phyloP scores from a whole-genome alignment of 257 asterid species.

The Solanum rostratum region DNA sequence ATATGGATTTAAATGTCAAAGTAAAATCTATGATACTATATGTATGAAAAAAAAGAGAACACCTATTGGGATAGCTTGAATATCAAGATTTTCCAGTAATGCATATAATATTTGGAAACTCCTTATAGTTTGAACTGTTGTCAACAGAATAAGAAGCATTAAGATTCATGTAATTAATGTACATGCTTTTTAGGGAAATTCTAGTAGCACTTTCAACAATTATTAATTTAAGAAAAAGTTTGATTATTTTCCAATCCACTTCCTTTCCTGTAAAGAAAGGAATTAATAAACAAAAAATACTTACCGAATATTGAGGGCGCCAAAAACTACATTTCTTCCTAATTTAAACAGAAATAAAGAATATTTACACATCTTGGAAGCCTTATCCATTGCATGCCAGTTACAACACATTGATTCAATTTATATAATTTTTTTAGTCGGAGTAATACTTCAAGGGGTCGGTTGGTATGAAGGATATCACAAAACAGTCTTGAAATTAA shows the following conservation, averaged over 20 bases:
- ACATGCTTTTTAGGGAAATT: neutral
- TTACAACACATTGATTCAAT: neutral
- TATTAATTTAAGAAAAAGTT: neutral
- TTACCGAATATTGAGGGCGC: neutral
- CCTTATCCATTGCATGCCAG: neutral
- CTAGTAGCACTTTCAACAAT: neutral
- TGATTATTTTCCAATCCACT: neutral
- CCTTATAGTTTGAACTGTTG: neutral
- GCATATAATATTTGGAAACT: neutral
- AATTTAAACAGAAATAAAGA: neutral
- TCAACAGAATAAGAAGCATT: neutral
- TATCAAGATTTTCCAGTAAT: neutral
- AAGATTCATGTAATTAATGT: neutral
- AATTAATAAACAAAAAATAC: neutral
- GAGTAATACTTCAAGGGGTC: no score
- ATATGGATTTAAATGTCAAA: neutral
- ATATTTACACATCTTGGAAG: neutral
- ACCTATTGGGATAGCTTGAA: neutral
- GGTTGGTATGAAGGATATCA: no score
- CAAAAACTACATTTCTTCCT: neutral
- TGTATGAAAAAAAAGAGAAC: neutral
- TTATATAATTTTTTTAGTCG: no score
- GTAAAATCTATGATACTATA: neutral
- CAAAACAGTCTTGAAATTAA: no score
- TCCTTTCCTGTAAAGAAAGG: slow-evolving; percentile 5